Percentiles rank a stretch among this genome's conserved stretches.
These are phyloP conservation scores for Oldenlandia corymbosa DNA, from an alignment of 257 asterid species.

Conservation along the genomic window DNA sequence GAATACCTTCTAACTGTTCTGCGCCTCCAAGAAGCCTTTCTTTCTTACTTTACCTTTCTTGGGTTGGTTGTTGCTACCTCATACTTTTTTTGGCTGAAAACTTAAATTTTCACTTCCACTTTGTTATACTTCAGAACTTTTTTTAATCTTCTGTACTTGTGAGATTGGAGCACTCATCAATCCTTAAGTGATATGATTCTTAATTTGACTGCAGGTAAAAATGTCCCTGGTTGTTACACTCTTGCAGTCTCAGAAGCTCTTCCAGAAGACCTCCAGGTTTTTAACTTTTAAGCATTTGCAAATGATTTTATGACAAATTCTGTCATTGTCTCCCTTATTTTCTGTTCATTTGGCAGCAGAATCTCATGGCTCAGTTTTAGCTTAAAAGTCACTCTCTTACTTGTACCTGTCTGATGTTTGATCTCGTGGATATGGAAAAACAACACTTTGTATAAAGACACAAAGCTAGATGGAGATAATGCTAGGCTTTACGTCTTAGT, in stretches of 20 bases:
- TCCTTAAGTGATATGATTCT: neutral
- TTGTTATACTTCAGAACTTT: neutral
- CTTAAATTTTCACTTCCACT: neutral
- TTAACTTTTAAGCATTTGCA: neutral
- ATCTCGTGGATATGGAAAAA: neutral
- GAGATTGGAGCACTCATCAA: neutral
- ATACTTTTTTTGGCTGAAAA: too few relatives aligned
- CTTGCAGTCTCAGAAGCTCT: slow-evolving; percentile 89
- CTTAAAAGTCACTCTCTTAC: neutral
- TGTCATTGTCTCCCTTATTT: neutral
- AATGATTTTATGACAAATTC: neutral
- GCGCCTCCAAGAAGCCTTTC: neutral
- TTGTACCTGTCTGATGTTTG: neutral
- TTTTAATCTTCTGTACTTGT: neutral
- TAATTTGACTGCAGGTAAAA: slow-evolving; percentile 48
- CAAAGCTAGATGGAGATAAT: too few relatives aligned
- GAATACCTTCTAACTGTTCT: too few relatives aligned
- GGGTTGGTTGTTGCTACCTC: too few relatives aligned
- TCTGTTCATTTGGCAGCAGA: neutral
- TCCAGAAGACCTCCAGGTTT: slow-evolving; percentile 61
- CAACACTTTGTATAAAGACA: too few relatives aligned
- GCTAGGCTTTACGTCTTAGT: too few relatives aligned
- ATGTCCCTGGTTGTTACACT: slow-evolving; percentile 87
- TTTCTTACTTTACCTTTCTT: neutral
- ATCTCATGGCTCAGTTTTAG: neutral